phyloP scores from a whole-genome alignment of 306 rosid genomes.

The Cucumis sativus region Cucumber_9930_V3 NC_026655.2:18751501-18752000 shows the following conservation, averaged over 20 bases:
- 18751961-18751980: slow-evolving; percentile 46
- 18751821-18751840: slow-evolving; percentile 37
- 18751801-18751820: slow-evolving; percentile 78
- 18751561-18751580: background rate
- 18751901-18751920: slow-evolving; percentile 72
- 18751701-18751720: background rate
- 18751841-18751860: slow-evolving; percentile 21
- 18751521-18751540: background rate
- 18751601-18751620: background rate
- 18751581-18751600: background rate
- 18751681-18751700: background rate
- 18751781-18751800: slow-evolving; percentile 56
- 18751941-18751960: slow-evolving; percentile 62
- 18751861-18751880: slow-evolving; percentile 17
- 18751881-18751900: background rate
- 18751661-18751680: background rate
- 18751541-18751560: background rate
- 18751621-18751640: slow-evolving; percentile 6
- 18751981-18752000: too few species aligned
- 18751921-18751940: slow-evolving; percentile 72
- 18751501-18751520: background rate
- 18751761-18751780: background rate
- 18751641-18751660: background rate
- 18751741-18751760: slow-evolving; percentile 36
- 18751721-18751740: background rate